Percentiles rank a stretch among this genome's conserved stretches.
Conservation (phyloP, 2,329 filamentous ascomycete species). For the Penicillium psychrosexuale region DNA sequence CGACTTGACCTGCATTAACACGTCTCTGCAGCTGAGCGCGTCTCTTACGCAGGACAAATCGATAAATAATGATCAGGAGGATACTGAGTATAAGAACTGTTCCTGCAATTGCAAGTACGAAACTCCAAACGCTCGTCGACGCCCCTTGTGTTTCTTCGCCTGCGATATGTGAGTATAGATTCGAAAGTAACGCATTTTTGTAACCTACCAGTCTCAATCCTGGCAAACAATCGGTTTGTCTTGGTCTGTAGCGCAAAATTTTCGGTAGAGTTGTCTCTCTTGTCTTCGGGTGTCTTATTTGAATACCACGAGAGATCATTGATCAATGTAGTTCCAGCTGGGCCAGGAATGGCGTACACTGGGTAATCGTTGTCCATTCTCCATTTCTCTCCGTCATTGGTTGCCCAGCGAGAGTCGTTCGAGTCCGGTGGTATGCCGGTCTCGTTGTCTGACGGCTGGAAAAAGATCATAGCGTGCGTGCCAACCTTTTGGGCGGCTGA, state of each 20-base stretch:
- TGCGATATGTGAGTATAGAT: conserved; percentile 48
- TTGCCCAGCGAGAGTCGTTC: conserved; percentile 65
- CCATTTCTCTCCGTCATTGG: conserved; percentile 70
- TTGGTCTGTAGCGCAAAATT: background rate
- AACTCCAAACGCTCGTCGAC: conserved; percentile 77
- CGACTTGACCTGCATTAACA: conserved; percentile 73
- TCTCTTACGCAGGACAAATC: conserved; percentile 69
- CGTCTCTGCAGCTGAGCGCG: conserved; percentile 66
- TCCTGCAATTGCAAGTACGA: conserved; percentile 73
- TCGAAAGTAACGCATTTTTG: background rate
- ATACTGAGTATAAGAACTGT: conserved; percentile 69
- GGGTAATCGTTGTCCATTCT: conserved; percentile 68
- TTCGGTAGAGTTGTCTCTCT: conserved; percentile 31
- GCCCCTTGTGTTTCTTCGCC: conserved; percentile 41
- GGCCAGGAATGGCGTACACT: conserved; percentile 74
- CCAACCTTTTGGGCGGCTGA: conserved; percentile 58
- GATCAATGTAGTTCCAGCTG: conserved; percentile 66
- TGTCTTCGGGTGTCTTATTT: conserved; percentile 60
- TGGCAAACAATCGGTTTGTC: conserved; percentile 47
- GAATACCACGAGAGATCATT: conserved; percentile 71
- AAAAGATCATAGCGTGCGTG: conserved; percentile 59
- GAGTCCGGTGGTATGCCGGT: conserved; percentile 62
- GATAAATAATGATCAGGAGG: conserved; percentile 66
- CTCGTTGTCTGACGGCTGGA: conserved; percentile 44
- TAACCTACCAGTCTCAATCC: conserved; percentile 46